Base-by-base conservation (phyloP, 179 eudicot genomes). In the Silene coronaria region DNA sequence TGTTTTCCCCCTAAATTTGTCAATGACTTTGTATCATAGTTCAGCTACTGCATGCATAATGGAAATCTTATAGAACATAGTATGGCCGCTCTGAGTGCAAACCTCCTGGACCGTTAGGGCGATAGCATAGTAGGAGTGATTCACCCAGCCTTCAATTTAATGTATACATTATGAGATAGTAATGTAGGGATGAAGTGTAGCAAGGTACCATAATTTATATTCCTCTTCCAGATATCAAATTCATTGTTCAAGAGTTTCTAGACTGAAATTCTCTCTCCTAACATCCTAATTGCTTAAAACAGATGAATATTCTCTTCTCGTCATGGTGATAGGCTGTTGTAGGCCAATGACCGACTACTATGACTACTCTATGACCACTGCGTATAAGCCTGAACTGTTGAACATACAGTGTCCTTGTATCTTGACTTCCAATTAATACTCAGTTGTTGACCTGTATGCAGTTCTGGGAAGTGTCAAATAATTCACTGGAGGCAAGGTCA, bases 381-480 rank as follows among this genome's bases (percentile, higher is more conserved):
- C 32, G 2, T 28, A 28, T 28, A 28, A 28, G 3, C 32, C 61
- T 57, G 28, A 22, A 21, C 65, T 27, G 28, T 62, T 27, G 26
- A 60, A 2, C 65, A 23, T 60, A 7, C 51, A 2, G 5, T 27
- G 66, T 22, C 27, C 30, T 45, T 38, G 21, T 68, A 24, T 32
- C 57, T 62, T 71, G 23, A 67, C 27, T 45, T 75, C 69, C 61
- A 3, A 17, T 73, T 74, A 78, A 74, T 36, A 64, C 74, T 72
- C 62, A 51, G 55, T 53, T 55, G 70, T 71, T 60, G 46, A 69
- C 28, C 24, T 85, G 76, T 76, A 28, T 91, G 91, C 86, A 92
- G 97, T 80, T 92, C 97, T 73, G 97, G 98, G 60, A 94, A 87
- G 84, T 94, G 98, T 76, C 98, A 94, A 81, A 94, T 94, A 82